phyloP scores from a whole-genome alignment of 2,329 filamentous ascomycete species.

The Aspergillus terreus region DNA sequence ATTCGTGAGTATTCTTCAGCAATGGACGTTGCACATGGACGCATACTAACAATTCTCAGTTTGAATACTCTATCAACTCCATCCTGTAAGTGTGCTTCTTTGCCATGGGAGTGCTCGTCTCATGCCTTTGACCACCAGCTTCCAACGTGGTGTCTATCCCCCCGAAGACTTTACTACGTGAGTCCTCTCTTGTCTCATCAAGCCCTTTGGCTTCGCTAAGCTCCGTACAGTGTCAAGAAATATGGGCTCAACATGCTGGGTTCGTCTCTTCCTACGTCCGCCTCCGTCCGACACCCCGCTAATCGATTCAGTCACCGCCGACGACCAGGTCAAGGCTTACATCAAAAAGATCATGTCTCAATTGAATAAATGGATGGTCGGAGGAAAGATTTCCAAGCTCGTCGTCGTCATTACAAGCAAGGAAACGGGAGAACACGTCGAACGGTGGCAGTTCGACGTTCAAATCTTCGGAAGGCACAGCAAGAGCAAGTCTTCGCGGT shows the following conservation, averaged over 20 bases:
- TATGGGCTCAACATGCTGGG: constrained; percentile 98
- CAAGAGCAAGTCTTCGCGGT: constrained; percentile 49
- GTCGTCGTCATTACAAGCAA: constrained; percentile 97
- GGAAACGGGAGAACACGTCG: constrained; percentile 92
- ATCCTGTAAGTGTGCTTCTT: constrained; percentile 64
- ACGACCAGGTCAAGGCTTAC: constrained; percentile 98
- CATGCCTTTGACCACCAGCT: constrained; percentile 49
- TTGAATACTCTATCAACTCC: constrained; percentile 97
- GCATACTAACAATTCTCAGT: constrained; percentile 41
- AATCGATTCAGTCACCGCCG: constrained; percentile 67
- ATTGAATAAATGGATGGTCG: constrained; percentile 95
- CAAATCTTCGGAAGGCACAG: constrained; percentile 54
- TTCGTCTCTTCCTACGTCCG: constrained; percentile 33
- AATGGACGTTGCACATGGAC: background rate
- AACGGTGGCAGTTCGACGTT: constrained; percentile 96
- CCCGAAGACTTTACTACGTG: constrained; percentile 95
- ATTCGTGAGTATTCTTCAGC: constrained; percentile 64
- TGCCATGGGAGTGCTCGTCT: constrained; percentile 11
- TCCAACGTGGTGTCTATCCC: constrained; percentile 79
- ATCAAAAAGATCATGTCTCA: constrained; percentile 99
- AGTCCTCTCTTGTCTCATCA: constrained; percentile 28
- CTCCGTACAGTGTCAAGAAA: constrained; percentile 71
- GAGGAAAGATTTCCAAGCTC: constrained; percentile 93
- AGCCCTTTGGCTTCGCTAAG: background rate
- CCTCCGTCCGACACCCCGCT: constrained; percentile 8